Percentiles rank a stretch among this genome's conserved stretches.
Conservation (phyloP, 345 rosid species). For the Limnanthes douglasii region DNA sequence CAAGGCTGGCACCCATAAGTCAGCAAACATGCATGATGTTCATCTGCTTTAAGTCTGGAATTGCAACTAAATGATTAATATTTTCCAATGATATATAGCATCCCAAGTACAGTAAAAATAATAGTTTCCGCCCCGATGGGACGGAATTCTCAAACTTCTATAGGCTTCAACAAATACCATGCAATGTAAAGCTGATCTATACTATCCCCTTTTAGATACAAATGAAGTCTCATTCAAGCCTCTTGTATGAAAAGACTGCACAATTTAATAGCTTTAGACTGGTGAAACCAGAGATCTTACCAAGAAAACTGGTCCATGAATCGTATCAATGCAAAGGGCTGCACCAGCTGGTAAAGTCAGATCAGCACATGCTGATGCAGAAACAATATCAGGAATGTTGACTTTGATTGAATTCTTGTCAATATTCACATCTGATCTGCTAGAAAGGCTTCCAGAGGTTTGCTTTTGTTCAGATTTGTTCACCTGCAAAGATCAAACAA, state of each 20-base stretch:
- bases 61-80: too few relatives aligned
- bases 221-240: too few relatives aligned
- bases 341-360: conserved; percentile 96
- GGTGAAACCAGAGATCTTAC: conserved; percentile 19
- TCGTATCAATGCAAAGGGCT: conserved; percentile 80
- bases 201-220: too few relatives aligned
- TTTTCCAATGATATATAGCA: too few relatives aligned
- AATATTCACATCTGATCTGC: conserved; percentile 23
- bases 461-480: conserved; percentile 44
- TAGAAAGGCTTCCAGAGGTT: conserved; percentile 36
- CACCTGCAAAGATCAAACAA: conserved; percentile 30
- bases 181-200: too few relatives aligned
- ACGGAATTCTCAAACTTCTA: too few relatives aligned
- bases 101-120: too few relatives aligned
- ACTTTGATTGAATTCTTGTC: conserved; percentile 53
- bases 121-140: too few relatives aligned
- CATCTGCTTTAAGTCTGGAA: too few relatives aligned
- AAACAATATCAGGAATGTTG: conserved; percentile 59
- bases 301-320: conserved; percentile 64
- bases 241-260: too few relatives aligned
- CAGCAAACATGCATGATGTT: too few relatives aligned
- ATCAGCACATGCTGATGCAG: conserved; percentile 85
- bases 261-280: neutral
- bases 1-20: conserved; percentile 1
- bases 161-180: too few relatives aligned